Evolutionary conservation across 805 yeast genomes (phyloP).

Genomic region (Lachancea cidri): DNA sequence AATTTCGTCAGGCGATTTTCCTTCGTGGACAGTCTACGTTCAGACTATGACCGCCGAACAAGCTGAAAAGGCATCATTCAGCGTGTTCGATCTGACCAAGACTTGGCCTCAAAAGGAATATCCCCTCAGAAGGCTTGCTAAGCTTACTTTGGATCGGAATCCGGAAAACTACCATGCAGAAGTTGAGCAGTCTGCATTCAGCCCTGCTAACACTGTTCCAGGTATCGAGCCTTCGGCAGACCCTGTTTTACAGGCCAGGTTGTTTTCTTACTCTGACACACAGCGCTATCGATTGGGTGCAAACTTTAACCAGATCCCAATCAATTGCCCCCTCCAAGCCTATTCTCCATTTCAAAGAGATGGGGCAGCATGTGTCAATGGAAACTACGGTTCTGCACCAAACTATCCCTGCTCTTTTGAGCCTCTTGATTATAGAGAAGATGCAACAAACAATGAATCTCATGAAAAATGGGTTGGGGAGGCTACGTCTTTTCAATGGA

Average conservation of each 20-base stretch:
- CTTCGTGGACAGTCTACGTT: slow-evolving; percentile 45
- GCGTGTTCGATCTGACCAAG: slow-evolving; percentile 51
- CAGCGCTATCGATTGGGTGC: slow-evolving; percentile 66
- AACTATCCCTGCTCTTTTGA: slow-evolving; percentile 47
- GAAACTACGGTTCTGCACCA: slow-evolving; percentile 43
- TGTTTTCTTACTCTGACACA: slow-evolving; percentile 66
- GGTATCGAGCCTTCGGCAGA: slow-evolving; percentile 68
- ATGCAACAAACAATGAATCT: slow-evolving; percentile 35
- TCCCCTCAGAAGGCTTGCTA: slow-evolving; percentile 49
- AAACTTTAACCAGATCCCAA: slow-evolving; percentile 58
- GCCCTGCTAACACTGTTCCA: slow-evolving; percentile 60
- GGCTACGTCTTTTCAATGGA: slow-evolving; percentile 69
- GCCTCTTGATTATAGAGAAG: slow-evolving; percentile 11
- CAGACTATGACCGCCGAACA: slow-evolving; percentile 54
- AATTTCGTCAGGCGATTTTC: slow-evolving; percentile 41
- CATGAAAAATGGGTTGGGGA: slow-evolving; percentile 63
- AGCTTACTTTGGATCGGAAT: slow-evolving; percentile 45
- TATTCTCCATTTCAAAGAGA: slow-evolving; percentile 50
- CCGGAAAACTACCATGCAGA: slow-evolving; percentile 44
- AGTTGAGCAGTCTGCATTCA: slow-evolving; percentile 52
- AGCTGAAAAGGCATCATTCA: slow-evolving; percentile 45
- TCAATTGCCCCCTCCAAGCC: slow-evolving; percentile 39
- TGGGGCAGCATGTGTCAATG: slow-evolving; percentile 45
- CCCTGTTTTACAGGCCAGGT: slow-evolving; percentile 67
- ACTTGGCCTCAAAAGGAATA: slow-evolving; percentile 53